Evolutionary conservation across 352 stramenopile genomes (phyloP).

Genomic region (Phytopythium cucurbitacearum): DNA sequence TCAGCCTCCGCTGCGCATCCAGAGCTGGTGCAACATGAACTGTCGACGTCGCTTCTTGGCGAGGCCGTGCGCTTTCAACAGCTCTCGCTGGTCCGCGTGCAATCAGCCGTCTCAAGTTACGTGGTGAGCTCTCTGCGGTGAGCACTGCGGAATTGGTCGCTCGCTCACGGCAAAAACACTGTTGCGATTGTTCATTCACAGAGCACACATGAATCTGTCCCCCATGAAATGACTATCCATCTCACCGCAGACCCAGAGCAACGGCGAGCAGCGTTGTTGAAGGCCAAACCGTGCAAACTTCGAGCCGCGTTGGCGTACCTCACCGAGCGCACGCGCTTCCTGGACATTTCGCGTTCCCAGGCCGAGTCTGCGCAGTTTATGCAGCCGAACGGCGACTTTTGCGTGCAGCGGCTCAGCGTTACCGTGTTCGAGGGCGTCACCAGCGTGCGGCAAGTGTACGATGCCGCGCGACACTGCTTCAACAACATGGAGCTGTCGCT

Average conservation of each 20-base stretch:
- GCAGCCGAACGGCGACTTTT: conserved; percentile 40
- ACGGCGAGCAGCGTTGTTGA: neutral
- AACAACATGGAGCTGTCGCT: neutral
- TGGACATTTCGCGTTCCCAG: conserved; percentile 2
- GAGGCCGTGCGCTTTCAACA: conserved; percentile 16
- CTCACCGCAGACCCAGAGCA: neutral
- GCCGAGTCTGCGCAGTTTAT: conserved; percentile 21
- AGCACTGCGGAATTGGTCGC: neutral
- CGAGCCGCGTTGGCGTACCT: neutral
- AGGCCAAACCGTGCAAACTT: neutral
- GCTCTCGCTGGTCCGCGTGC: conserved; percentile 26
- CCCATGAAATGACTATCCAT: conserved; percentile 25
- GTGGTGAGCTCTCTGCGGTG: conserved; percentile 11
- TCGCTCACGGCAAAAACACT: neutral
- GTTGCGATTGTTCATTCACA: conserved; percentile 5
- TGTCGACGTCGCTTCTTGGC: conserved; percentile 1
- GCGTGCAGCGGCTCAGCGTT: conserved; percentile 47
- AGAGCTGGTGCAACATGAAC: conserved; percentile 1
- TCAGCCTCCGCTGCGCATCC: conserved; percentile 8
- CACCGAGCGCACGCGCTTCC: neutral
- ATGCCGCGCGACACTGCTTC: neutral
- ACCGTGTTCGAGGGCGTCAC: conserved; percentile 35
- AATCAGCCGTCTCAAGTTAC: conserved; percentile 23
- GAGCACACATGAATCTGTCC: conserved; percentile 25
- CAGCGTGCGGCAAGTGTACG: neutral